Percentiles rank a stretch among this genome's conserved stretches.
phyloP scores from a whole-genome alignment of 768 basidiomycete genomes.

The Termitomyces sp. region DNA sequence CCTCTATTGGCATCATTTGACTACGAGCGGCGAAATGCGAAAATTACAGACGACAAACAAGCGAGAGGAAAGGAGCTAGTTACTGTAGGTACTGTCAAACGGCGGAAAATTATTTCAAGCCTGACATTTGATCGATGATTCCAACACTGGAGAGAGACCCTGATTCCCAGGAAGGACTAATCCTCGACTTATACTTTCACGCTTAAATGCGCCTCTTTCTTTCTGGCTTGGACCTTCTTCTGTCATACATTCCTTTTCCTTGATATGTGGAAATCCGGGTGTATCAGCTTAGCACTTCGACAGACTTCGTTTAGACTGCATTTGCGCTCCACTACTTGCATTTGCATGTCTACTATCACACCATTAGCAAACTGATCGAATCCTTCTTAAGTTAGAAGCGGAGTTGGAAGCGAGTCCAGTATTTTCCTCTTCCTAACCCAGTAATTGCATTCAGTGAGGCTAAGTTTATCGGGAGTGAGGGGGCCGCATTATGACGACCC shows the following conservation, averaged over 20 bases:
- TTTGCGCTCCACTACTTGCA: background rate
- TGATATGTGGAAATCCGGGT: background rate
- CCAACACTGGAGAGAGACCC: background rate
- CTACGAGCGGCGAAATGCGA: constrained; percentile 68
- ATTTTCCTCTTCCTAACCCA: too few relatives aligned
- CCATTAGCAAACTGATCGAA: background rate
- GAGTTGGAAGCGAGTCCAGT: background rate
- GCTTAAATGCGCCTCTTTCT: background rate
- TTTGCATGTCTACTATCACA: background rate
- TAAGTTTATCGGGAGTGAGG: too few relatives aligned
- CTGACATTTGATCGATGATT: constrained; percentile 32
- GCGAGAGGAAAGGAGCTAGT: constrained; percentile 31
- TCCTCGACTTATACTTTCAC: background rate
- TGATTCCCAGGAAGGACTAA: background rate
- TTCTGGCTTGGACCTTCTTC: background rate
- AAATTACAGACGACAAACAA: constrained; percentile 57
- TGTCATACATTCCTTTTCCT: background rate
- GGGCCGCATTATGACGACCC: background rate
- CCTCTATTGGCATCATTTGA: constrained; percentile 75
- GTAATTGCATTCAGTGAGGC: background rate
- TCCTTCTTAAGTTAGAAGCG: background rate
- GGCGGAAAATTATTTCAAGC: constrained; percentile 6
- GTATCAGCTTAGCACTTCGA: background rate
- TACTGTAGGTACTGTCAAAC: background rate
- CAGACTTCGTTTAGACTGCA: background rate